Evolutionary conservation across 192 early-diverging fungal genomes (phyloP).

Genomic region (Phycomyces blakesleeanus): DNA sequence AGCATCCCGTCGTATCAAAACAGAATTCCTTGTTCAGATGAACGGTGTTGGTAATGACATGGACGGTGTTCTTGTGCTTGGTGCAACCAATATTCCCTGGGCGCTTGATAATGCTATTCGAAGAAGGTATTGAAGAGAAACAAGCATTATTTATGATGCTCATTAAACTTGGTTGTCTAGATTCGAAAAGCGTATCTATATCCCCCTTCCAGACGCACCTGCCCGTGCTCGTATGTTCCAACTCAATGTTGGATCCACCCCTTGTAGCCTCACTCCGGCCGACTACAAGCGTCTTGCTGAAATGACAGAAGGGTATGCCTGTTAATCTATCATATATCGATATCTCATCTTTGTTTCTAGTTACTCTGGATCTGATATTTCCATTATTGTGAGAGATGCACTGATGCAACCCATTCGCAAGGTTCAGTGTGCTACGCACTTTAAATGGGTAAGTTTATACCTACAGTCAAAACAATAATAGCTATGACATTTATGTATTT

Average conservation of each 20-base stretch:
- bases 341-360: conserved; percentile 23
- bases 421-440: conserved; percentile 91
- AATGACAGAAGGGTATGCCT: conserved; percentile 70
- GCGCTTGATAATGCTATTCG: conserved; percentile 90
- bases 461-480: not conserved
- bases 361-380: conserved; percentile 95
- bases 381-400: conserved; percentile 89
- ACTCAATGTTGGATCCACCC: conserved; percentile 90
- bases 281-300: conserved; percentile 79
- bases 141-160: not conserved
- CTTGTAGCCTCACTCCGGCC: conserved; percentile 65
- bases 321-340: not conserved
- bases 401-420: conserved; percentile 96
- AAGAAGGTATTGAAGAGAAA: conserved; percentile 57
- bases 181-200: conserved; percentile 98
- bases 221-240: conserved; percentile 90
- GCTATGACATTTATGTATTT: conserved; percentile 13
- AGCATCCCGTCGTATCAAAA: conserved; percentile 93
- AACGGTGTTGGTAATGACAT: conserved; percentile 97
- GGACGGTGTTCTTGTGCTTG: conserved; percentile 91
- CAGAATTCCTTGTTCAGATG: conserved; percentile 98
- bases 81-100: conserved; percentile 98
- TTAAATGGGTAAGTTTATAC: conserved; percentile 60
- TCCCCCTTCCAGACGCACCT: conserved; percentile 87
- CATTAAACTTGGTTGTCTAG: conserved; percentile 30